Conservation (phyloP, 2,329 filamentous ascomycete species). For the Paecilomyces sp. region DNA sequence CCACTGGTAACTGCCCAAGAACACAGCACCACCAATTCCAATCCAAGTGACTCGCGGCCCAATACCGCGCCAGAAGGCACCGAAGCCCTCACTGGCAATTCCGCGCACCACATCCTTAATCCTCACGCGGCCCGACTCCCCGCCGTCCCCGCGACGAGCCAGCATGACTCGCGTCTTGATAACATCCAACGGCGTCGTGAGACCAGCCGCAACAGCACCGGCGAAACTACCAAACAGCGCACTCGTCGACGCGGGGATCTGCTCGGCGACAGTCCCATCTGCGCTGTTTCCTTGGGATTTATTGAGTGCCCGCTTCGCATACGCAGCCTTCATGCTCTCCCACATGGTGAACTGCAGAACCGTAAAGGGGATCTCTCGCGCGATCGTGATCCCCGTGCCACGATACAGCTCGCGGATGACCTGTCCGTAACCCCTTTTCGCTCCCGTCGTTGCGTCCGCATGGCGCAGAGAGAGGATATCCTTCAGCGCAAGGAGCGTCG, state of each 20-base stretch:
- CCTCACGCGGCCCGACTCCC: conserved; percentile 25
- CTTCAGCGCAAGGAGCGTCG: conserved; percentile 58
- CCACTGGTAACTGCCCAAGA: conserved; percentile 89
- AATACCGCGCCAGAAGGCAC: conserved; percentile 44
- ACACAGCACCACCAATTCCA: conserved; percentile 86
- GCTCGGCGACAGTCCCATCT: conserved; percentile 21
- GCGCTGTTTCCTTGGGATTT: conserved; percentile 24
- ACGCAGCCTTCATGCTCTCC: conserved; percentile 73
- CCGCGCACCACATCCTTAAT: conserved; percentile 49
- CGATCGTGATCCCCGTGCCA: conserved; percentile 85
- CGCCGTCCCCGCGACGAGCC: conserved; percentile 56
- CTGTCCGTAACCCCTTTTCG: conserved; percentile 36
- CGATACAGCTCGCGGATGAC: conserved; percentile 84
- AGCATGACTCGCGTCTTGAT: conserved; percentile 97
- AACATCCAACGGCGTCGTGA: conserved; percentile 92
- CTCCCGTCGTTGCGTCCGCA: conserved; percentile 23
- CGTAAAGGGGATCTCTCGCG: conserved; percentile 95
- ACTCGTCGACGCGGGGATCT: conserved; percentile 67
- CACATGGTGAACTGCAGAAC: conserved; percentile 96
- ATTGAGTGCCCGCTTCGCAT: conserved; percentile 39
- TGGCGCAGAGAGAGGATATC: conserved; percentile 57
- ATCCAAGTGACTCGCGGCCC: conserved; percentile 91
- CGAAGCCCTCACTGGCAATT: conserved; percentile 48
- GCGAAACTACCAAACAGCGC: conserved; percentile 77
- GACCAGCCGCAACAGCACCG: conserved; percentile 75